Base-by-base conservation (phyloP, 192 early-diverging fungal genomes). In the Coemansia pectinata region DNA sequence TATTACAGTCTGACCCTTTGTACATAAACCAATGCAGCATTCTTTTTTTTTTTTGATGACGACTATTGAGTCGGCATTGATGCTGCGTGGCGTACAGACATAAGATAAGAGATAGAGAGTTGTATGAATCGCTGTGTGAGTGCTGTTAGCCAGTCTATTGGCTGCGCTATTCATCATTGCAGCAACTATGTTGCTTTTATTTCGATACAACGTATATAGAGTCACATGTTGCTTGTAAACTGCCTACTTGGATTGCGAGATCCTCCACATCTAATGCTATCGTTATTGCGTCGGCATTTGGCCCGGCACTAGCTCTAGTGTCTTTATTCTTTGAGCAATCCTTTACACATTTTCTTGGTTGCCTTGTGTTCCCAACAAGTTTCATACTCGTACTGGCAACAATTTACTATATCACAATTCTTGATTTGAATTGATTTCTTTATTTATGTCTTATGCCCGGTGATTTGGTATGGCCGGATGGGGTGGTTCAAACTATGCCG, bases 111-210 rank as follows among this genome's bases (percentile, higher is more conserved):
- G 5, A 34, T 34, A 34, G 34, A 34, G 34, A 8, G 5, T 36
- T 36, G 3, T 8, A 36, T 41, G 14, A 41, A 41, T 41, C 14
- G 40, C 72, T 96, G 36, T 95, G 94, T 97, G 95, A 87, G 89
- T 23, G 92, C 92, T 4, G 92, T 96, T 1, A 96, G 97, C 77
- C 94, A 98, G 80, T 90, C 88, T 2, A 93, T 94, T 61, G 94
- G 95, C 5, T 85, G 95, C 14, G 95, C 95, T 4, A 96, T 98
- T 64, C 89, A 95, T 12, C 96, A 98, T 76, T 85, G 85, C 36
- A 69, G 86, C 50, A 95, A 98, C 74, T 95, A 92, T 76, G 93
- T 95, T 0, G 88, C 88, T 2, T 91, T 98, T 76, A 96, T 38
- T 60, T 97, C 29, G 95, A 98, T 62, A 53, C 76, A 31, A 73